Evolutionary conservation across 2,329 filamentous ascomycete species (phyloP).

Genomic region (Colletotrichum karsti): DNA sequence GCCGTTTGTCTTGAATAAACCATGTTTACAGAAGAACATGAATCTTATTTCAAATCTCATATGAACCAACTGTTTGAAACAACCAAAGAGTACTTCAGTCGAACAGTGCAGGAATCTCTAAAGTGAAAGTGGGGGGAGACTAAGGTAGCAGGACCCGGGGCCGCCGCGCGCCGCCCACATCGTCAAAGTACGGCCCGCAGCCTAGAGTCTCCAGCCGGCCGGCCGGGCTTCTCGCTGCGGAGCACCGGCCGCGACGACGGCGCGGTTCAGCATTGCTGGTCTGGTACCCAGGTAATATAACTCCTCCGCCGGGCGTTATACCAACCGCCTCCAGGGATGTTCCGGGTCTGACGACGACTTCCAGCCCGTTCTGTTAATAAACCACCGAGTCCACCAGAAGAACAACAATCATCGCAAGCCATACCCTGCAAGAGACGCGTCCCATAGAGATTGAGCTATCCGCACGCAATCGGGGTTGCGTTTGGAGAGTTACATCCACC

Average conservation of each 20-base stretch:
- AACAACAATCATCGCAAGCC: no score
- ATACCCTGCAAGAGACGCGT: not conserved
- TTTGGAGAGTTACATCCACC: not conserved
- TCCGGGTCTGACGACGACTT: not conserved
- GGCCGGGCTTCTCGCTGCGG: not conserved
- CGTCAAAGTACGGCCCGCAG: not conserved
- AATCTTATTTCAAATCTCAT: not conserved
- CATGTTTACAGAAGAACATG: not conserved
- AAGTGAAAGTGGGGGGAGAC: conserved; percentile 17
- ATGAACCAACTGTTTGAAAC: not conserved
- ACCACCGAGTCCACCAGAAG: no score
- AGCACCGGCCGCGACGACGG: no score
- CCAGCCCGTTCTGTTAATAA: not conserved
- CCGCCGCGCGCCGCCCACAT: not conserved
- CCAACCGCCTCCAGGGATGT: not conserved
- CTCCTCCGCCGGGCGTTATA: not conserved
- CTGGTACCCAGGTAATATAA: no score
- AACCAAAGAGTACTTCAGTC: not conserved
- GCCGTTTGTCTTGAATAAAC: not conserved
- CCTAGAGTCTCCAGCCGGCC: not conserved
- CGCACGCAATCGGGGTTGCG: not conserved
- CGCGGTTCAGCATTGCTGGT: no score
- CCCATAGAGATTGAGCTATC: not conserved
- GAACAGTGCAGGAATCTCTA: conserved; percentile 26
- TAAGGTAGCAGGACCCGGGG: not conserved